phyloP scores from a whole-genome alignment of 2,329 filamentous ascomycete genomes.

The Monosporascus sp. region DNA sequence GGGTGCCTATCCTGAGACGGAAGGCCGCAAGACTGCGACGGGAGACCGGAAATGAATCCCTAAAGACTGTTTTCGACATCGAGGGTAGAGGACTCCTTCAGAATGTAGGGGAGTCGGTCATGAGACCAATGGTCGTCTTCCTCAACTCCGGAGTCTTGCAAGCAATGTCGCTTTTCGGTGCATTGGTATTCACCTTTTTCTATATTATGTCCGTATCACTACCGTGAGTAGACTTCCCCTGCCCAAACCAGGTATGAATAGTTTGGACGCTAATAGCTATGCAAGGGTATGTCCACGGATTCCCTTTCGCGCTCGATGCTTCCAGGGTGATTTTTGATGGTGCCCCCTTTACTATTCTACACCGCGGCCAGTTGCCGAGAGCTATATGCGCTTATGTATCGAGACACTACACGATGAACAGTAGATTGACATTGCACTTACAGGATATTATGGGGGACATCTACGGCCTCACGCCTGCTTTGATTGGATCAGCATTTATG shows the following conservation, averaged over 20 bases:
- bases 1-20: slow-evolving; percentile 47
- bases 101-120: slow-evolving; percentile 35
- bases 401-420: no score
- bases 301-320: no score
- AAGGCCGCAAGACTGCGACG: slow-evolving; percentile 30
- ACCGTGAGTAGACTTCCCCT: slow-evolving; percentile 20
- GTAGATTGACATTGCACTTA: background rate
- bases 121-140: slow-evolving; percentile 42
- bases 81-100: slow-evolving; percentile 17
- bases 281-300: background rate
- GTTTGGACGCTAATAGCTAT: no score
- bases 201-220: slow-evolving; percentile 52
- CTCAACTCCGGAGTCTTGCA: slow-evolving; percentile 50
- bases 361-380: no score
- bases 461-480: slow-evolving; percentile 46
- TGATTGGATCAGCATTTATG: slow-evolving; percentile 50
- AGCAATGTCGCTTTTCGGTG: slow-evolving; percentile 38
- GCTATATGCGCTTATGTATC: no score
- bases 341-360: no score
- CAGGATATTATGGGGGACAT: slow-evolving; percentile 40
- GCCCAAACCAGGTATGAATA: background rate
- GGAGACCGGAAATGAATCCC: slow-evolving; percentile 25
- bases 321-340: no score
- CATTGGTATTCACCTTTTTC: slow-evolving; percentile 46
- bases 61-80: slow-evolving; percentile 28